Base-by-base conservation (phyloP, 305 asterid species). In the Fraxinus sp. region DNA sequence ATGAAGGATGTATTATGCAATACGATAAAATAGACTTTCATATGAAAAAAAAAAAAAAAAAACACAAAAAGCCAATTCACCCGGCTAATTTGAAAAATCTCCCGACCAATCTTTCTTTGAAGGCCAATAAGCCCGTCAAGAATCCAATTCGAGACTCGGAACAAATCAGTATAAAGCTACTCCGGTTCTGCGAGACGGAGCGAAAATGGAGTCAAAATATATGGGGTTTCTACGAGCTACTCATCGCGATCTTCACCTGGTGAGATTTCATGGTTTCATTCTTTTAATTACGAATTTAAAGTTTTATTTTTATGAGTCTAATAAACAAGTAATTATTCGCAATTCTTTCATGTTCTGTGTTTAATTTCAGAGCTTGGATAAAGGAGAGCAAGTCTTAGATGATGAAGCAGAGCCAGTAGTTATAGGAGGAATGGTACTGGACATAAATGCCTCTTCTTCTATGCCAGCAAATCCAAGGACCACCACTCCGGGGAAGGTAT, bases 401-500 rank as follows among this genome's bases (percentile, higher is more conserved):
- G 59, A 76, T 39, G 92, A 64, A 84, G 88, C 84, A 74, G 92
- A 86, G 81, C 83, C 90, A 28, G 94, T 92, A 74, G 90, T 95
- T 80, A 90, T 93, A 7, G 97, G 98, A 39, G 98, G 97, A 55
- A 93, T 95, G 98, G 94, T 95, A 76, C 90, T 95, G 81, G 98
- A 95, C 86, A 90, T 92, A 79, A 85, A 92, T 82, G 96, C 93
- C 41, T 86, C 87, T 20, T 93, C 99, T 88, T 88, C 89, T 52
- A 79, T 79, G 22, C 86, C 82, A 84, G 90, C 92, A 81, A 91
- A 89, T 83, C 93, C 91, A 46, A 33, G 99, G 84, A 95, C 98
- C 81, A 94, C 98, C n/a, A 91, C 97, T 79, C 98, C 99, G 32
- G 99, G 99, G 77, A 92, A 92, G 96, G 98, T 95, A 74, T 79